Base-by-base conservation (phyloP, 768 basidiomycete genomes). In the Pulveroboletus sp. region DNA sequence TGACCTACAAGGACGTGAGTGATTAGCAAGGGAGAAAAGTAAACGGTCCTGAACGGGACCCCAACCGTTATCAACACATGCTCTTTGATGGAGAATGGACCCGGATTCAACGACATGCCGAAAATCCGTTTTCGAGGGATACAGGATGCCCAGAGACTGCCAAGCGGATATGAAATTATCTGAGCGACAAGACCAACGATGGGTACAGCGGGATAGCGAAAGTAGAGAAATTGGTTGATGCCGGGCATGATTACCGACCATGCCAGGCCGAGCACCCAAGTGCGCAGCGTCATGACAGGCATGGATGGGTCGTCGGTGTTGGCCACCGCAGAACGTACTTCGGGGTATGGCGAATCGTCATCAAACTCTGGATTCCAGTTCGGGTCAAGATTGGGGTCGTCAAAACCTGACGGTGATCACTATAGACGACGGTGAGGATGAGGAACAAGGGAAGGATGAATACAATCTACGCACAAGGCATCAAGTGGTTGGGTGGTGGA, bases 211-310 rank as follows among this genome's bases (percentile, higher is more conserved):
- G 88, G 87, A 60, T 80, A 85, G 14, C 85, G 82, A 69, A 88
- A 86, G 74, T 79, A 84, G 69, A 87, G 84, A 70, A 87, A 85
- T 53, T 86, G 86, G 60, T 89, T 86, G 44, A 83, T 65, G 24
- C 80, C 82, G 5, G 82, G 73, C 46, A 82, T 74, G 60, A 89
- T 55, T 32, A 88, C 77, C 5, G 86, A 77, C 76, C 80, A 88
- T 31, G 78, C 54, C 14, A 92, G 49, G 43, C 93, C 93, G 40
- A 94, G 73, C 6, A 76, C 67, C 85, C 85, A 88, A 3, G 81
- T 77, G 31, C 88, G 82, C 38, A 89, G 39, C 0, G 86, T 88
- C 32, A 71, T 73, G 8, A 76, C 78, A 8, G 80, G 78, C 52
- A 87, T 80, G 38, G 71, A 69, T 32, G 78, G 77, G 63, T 87